Percentiles rank a stretch among this genome's conserved stretches.
Conservation (phyloP, 192 early-diverging fungal genomes). For the Dissophora ornata region DNA sequence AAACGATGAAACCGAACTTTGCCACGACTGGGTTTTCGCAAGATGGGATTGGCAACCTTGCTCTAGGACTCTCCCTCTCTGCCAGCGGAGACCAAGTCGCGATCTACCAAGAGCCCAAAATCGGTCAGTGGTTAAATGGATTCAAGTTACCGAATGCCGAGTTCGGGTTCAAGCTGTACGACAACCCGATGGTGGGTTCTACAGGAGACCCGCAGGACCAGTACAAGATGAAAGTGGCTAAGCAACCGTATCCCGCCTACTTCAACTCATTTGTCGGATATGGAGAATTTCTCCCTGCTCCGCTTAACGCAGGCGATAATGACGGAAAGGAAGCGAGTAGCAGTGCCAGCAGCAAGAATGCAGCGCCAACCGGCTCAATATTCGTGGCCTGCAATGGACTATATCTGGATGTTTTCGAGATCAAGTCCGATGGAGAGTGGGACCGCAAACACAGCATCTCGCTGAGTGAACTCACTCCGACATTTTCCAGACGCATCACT, state of each 20-base stretch:
- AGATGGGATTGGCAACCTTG: constrained; percentile 24
- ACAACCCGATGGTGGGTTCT: constrained; percentile 25
- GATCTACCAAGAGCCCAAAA: constrained; percentile 40
- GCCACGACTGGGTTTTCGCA: not conserved
- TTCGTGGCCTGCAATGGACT: constrained; percentile 42
- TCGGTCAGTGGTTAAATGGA: constrained; percentile 34
- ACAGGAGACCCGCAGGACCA: not conserved
- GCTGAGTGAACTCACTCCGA: constrained; percentile 24
- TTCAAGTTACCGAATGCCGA: not conserved
- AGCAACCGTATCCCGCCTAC: no score
- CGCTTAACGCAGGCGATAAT: not conserved
- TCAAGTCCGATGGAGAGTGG: no score
- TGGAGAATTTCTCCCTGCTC: constrained; percentile 15
- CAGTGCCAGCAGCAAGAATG: not conserved
- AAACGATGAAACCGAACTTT: not conserved
- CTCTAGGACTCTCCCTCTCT: constrained; percentile 35
- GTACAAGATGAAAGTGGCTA: no score
- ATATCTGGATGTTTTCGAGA: constrained; percentile 28
- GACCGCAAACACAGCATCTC: constrained; percentile 24
- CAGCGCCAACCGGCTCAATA: no score
- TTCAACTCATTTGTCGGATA: constrained; percentile 28
- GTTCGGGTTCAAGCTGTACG: constrained; percentile 32
- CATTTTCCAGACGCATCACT: constrained; percentile 41
- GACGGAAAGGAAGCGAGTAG: not conserved
- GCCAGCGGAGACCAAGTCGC: constrained; percentile 19